Conservation (phyloP, 352 stramenopile species). For the Phytopythium ostracodes region DNA sequence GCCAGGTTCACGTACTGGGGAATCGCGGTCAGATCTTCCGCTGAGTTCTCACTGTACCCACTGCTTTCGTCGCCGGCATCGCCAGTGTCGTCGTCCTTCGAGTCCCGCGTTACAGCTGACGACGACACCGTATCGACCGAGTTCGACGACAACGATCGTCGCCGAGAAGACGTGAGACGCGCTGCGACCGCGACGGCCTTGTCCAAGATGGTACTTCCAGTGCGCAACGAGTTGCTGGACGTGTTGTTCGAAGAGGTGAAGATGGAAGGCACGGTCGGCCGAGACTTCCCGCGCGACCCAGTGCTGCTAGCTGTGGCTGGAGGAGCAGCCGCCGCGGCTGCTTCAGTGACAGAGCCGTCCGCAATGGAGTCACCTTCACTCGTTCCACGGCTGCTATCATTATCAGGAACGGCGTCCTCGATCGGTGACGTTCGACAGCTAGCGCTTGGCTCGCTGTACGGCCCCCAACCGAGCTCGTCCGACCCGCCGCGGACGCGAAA, state of each 20-base stretch:
- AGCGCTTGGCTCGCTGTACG: conserved; percentile 68
- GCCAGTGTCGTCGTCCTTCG: conserved; percentile 12
- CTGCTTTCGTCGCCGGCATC: conserved; percentile 10
- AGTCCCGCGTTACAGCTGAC: neutral
- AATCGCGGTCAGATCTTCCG: neutral
- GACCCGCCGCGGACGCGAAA: conserved; percentile 65
- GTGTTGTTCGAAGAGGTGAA: conserved; percentile 6
- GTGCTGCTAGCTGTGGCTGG: neutral
- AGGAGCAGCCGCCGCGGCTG: neutral
- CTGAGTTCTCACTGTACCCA: conserved; percentile 1
- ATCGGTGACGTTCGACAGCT: conserved; percentile 45
- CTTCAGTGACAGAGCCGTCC: neutral
- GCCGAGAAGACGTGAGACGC: conserved; percentile 27
- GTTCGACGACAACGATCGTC: conserved; percentile 31
- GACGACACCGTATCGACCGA: neutral
- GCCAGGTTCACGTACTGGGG: conserved; percentile 35
- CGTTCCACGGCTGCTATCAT: conserved; percentile 7
- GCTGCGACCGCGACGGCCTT: conserved; percentile 65
- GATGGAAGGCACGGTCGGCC: conserved; percentile 5
- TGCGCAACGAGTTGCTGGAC: conserved; percentile 27
- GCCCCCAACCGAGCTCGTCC: conserved; percentile 55
- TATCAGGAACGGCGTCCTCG: conserved; percentile 9
- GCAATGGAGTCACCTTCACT: conserved; percentile 20
- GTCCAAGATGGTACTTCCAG: conserved; percentile 67
- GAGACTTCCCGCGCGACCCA: neutral